Evolutionary conservation across 805 yeast genomes (phyloP), one percentile per base, ranked within the genome.

Genomic region (Kuraishia ogatae): DNA sequence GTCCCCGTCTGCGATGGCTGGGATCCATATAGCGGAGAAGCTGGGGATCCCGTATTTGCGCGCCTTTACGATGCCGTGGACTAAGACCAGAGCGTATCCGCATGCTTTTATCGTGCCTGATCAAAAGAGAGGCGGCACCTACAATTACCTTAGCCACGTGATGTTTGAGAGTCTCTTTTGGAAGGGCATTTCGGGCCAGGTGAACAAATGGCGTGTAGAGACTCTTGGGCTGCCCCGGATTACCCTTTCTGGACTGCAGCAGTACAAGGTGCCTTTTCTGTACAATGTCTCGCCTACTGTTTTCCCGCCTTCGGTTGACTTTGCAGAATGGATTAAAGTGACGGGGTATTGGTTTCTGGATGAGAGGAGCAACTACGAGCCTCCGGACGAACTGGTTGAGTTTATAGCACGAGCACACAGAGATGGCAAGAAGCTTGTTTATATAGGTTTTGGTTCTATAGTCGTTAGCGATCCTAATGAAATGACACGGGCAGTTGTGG

Each of bases 61-160:
- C 62, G 97, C 97, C 0, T 93, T 93, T 66, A 93, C 98, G 0
- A 93, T 93, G 98, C 98, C 98, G 0, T 93, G 98, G 98, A 89
- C 97, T 0, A 73, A 96, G 58, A 92, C 98, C 0, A 77, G 96
- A 61, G 96, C 97, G 0, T 93, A 93, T 66, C 97, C 97, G 1
- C 97, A 93, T 74, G 97, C 98, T 0, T 91, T 93, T 60, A 83
- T 92, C 66, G 96, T 89, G 7, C 97, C 98, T 0, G 97, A 91
- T 57, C 96, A 89, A 69, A 89, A 87, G 65, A 80, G 87, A 66
- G 97, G 97, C 11, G 97, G 97, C 2, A 86, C 92, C 10, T 93
- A 93, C 70, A 93, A 93, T 66, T 89, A 89, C 64, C 75, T 93
- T 71, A 91, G 97, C 0, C 96, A 93, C 70, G 93, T 91, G 7